Conservation (phyloP, 176 grass and related monocot genomes). For the Musa acuminata region DNA sequence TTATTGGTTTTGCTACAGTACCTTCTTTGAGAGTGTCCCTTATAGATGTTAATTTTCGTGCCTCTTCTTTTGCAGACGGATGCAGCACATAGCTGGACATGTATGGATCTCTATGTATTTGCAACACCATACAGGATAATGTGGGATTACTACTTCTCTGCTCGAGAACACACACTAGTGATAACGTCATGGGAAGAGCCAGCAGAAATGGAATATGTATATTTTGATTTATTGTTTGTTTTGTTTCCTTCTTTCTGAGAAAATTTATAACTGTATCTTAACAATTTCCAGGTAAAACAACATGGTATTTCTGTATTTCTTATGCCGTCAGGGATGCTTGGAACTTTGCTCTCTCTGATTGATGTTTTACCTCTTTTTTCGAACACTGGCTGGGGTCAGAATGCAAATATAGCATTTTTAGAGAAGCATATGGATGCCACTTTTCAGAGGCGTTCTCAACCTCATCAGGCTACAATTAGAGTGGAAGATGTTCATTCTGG, state of each 20-base stretch:
- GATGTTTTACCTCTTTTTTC: conserved; percentile 91
- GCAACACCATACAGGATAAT: conserved; percentile 84
- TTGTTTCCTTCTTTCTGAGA: background rate
- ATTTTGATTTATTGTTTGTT: conserved; percentile 17
- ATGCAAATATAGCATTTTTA: conserved; percentile 85
- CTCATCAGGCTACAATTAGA: conserved; percentile 50
- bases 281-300: conserved; percentile 71
- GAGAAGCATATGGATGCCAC: conserved; percentile 86
- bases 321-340: conserved; percentile 94
- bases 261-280: conserved; percentile 22
- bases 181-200: conserved; percentile 85
- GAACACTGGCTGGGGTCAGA: conserved; percentile 84
- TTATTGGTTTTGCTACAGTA: background rate
- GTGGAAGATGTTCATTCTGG: conserved; percentile 71
- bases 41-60: background rate
- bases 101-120: conserved; percentile 96
- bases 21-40: background rate
- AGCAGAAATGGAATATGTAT: conserved; percentile 79
- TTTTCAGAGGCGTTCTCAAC: conserved; percentile 59
- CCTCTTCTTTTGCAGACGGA: conserved; percentile 40
- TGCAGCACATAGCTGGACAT: conserved; percentile 79
- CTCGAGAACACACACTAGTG: conserved; percentile 56
- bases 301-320: conserved; percentile 87
- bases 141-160: conserved; percentile 81
- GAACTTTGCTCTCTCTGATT: conserved; percentile 69